Evolutionary conservation across 2,329 filamentous ascomycete genomes (phyloP), one percentile per base, ranked within the genome.

Genomic region (Fusarium pseudocircinatum): DNA sequence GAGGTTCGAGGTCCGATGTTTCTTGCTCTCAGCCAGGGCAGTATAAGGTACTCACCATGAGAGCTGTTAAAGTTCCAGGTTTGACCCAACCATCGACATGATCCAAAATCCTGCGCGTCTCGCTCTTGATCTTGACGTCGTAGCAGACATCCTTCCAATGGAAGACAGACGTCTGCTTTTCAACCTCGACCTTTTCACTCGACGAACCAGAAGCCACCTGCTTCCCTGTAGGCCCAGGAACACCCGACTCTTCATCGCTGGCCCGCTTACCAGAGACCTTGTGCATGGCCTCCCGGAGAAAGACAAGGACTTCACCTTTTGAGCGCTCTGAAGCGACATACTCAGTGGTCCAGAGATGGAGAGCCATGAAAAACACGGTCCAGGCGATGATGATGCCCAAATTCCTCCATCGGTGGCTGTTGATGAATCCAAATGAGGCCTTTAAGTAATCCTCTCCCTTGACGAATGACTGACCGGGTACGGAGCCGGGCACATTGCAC

Each of bases 61-160:
- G 84, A 36, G 91, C 91, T 20, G 91, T 93, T 40, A 93, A 81
- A 28, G 90, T 93, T 57, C 91, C 91, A 8, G 92, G 91, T 78
- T 93, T 92, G 63, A 93, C 90, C 90, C 90, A 93, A 11, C 92
- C 91, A 75, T 92, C 89, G 13, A 93, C 90, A 63, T 92, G 84
- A 69, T 93, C 88, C 39, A 94, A 81, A 75, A 94, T 90, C 28
- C 90, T 86, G 24, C 92, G 86, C 3, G 83, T 80, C 69, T 92
- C 87, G 77, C 92, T 92, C 60, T 79, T 79, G 79, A 93, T 91
- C 75, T 89, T 88, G 77, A 94, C 91, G 66, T 93, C 91, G 75
- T 93, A 94, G 81, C 89, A 92, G 7, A 94, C 89, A 73, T 92
- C 85, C 64, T 88, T 85, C 92, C 92, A 94, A 72, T 91, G 90